Base-by-base conservation (phyloP, 352 stramenopile genomes). In the Phytophthora ramorum region DNA sequence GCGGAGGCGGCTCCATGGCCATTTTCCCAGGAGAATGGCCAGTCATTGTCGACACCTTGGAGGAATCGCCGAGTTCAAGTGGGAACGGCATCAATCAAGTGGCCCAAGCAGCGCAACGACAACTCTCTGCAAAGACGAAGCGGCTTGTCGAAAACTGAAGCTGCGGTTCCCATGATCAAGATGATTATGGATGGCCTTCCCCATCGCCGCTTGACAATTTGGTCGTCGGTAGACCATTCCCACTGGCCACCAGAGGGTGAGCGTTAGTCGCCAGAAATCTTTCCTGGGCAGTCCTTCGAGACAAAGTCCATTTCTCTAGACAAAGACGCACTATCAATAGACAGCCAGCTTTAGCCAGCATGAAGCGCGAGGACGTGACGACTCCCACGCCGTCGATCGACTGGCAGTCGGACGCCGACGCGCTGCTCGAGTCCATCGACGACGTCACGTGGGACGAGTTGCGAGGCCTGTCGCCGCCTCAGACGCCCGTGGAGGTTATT, bases 401-500 rank as follows among this genome's bases (percentile, higher is more conserved):
- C 13, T 69, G 43, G 28, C 30, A 41, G 45, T 58, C 38, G 28
- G 60, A 63, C 22, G 20, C 52, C 6, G 58, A 63, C 24, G 38
- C 58, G 7, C 40, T 66, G 10, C 45, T 69, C 4, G 46, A 65
- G 38, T 32, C 2, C 3, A 44, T 73, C 50, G 56, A 71, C 63
- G 56, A 62, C 45, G 57, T 48, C 28, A 69, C 53, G 52, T 69
- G 50, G 65, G 65, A 65, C 58, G 65, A 69, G 28, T 19, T 68
- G 3, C 56, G 40, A 7, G 41, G 22, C 3, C 26, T 66, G 0
- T 61, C 56, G 12, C 20, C 47, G 3, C 55, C 46, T 9, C 43
- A 57, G 13, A 32, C 40, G 0, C 53, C 63, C 13, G 13, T 57
- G 41, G 59, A 73, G 4, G 41, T 37, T 3, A 61, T 69, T 40